A percentile compares a stretch with the other conserved stretches of the same genome.
These are phyloP conservation scores for Colletotrichum graminicola DNA, from an alignment of 2,329 filamentous ascomycete species.

Conservation along the genomic window DNA sequence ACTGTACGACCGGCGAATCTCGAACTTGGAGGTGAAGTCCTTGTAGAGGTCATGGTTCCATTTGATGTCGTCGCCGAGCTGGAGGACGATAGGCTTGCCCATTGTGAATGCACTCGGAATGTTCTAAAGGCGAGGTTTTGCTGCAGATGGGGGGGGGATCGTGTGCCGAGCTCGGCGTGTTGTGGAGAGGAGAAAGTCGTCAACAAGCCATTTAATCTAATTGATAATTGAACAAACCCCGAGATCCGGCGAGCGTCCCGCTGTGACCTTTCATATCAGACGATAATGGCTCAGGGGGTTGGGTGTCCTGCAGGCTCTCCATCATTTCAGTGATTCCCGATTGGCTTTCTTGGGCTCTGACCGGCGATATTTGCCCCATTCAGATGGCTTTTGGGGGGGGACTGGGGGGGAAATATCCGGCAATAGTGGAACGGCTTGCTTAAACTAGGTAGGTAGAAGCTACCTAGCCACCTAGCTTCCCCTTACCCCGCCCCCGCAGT, in stretches of 20 bases:
- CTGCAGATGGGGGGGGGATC: background rate
- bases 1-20: conserved; percentile 38
- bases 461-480: background rate
- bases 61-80: conserved; percentile 41
- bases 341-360: conserved; percentile 30
- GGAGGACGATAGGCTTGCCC: conserved; percentile 39
- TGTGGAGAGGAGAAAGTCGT: background rate
- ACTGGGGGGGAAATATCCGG: conserved; percentile 25
- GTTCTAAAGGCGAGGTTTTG: background rate
- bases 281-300: conserved; percentile 10
- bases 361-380: conserved; percentile 37
- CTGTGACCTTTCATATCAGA: conserved; percentile 28
- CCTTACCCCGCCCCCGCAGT: conserved; percentile 26
- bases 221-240: too few relatives aligned
- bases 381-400: conserved; percentile 22
- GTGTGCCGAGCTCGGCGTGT: background rate
- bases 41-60: conserved; percentile 41
- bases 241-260: conserved; percentile 15
- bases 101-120: conserved; percentile 9
- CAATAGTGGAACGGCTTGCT: conserved; percentile 8
- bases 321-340: conserved; percentile 9
- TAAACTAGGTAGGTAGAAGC: background rate
- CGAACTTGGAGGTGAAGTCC: conserved; percentile 36
- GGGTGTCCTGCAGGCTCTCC: conserved; percentile 11
- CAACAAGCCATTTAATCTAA: background rate